These are phyloP conservation scores for Naganishia albida DNA, from an alignment of 1,284 basidiomycete genomes.

Conservation along the genomic window DNA sequence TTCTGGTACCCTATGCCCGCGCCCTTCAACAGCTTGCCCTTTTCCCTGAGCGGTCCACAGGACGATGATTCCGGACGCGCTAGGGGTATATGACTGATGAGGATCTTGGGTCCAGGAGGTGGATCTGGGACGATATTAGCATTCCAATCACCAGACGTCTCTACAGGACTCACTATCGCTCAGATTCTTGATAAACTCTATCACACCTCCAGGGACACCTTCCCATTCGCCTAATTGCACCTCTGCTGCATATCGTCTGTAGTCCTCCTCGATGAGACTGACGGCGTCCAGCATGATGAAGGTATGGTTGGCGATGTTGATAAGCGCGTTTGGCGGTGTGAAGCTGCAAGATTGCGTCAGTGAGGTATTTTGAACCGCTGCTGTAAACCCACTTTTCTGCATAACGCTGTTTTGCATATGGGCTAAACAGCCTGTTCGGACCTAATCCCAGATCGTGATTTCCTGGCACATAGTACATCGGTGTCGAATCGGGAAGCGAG, in stretches of 20 bases:
- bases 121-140: constrained; percentile 39
- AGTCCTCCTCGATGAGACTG: constrained; percentile 73
- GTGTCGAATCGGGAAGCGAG: constrained; percentile 52
- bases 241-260: constrained; percentile 62
- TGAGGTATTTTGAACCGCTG: constrained; percentile 41
- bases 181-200: constrained; percentile 70
- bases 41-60: constrained; percentile 75
- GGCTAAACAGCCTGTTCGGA: constrained; percentile 60
- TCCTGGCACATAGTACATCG: constrained; percentile 72
- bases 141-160: neutral
- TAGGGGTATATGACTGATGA: constrained; percentile 81
- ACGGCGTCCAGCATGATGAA: constrained; percentile 74
- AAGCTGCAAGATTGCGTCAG: constrained; percentile 35
- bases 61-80: constrained; percentile 66
- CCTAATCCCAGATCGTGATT: constrained; percentile 80
- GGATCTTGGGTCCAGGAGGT: constrained; percentile 60
- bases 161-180: constrained; percentile 55
- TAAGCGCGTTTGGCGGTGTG: constrained; percentile 45
- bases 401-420: constrained; percentile 65
- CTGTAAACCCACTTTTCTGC: constrained; percentile 62
- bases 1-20: constrained; percentile 80
- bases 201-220: constrained; percentile 61
- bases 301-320: constrained; percentile 66
- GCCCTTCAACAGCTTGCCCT: constrained; percentile 69
- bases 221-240: constrained; percentile 62